Percentiles rank a stretch among this genome's conserved stretches.
These are phyloP conservation scores for Magnaporthiopsis incrustans DNA, from an alignment of 2,329 filamentous ascomycete genomes.

Conservation along the genomic window DNA sequence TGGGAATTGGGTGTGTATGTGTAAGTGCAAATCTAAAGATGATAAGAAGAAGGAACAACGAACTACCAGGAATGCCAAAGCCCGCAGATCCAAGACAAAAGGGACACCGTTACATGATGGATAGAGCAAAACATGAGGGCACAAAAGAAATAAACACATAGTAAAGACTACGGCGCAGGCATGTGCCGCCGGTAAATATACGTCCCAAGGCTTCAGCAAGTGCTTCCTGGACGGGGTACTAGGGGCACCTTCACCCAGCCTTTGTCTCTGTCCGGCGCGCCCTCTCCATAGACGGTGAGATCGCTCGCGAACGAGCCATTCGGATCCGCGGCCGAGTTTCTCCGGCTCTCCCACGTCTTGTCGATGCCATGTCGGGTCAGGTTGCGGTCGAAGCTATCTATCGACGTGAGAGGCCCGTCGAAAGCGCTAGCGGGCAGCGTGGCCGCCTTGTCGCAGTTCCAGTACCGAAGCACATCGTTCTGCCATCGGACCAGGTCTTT, in stretches of 20 bases:
- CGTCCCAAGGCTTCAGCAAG: not conserved
- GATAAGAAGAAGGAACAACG: too few relatives aligned
- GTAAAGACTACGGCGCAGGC: too few relatives aligned
- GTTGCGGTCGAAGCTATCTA: not conserved
- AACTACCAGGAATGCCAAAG: too few relatives aligned
- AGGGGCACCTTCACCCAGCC: not conserved
- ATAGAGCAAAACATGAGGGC: too few relatives aligned
- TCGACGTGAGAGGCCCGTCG: conserved; percentile 6
- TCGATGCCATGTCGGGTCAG: not conserved
- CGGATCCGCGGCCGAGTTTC: not conserved
- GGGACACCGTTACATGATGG: too few relatives aligned
- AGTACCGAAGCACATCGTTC: conserved; percentile 30
- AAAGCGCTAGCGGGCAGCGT: not conserved
- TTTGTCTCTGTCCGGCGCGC: not conserved
- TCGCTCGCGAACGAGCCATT: not conserved
- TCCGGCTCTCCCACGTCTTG: not conserved
- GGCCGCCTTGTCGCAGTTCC: conserved; percentile 26
- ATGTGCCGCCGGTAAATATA: not conserved
- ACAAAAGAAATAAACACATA: too few relatives aligned
- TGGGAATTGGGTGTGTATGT: too few relatives aligned
- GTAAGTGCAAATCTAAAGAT: too few relatives aligned
- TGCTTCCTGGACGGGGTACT: not conserved
- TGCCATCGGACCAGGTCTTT: conserved; percentile 31
- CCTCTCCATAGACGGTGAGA: not conserved
- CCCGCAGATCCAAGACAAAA: too few relatives aligned